Percentiles rank a stretch among this genome's conserved stretches.
phyloP scores from a whole-genome alignment of 1,284 basidiomycete species.

The Apiotrichum gamsii region DNA sequence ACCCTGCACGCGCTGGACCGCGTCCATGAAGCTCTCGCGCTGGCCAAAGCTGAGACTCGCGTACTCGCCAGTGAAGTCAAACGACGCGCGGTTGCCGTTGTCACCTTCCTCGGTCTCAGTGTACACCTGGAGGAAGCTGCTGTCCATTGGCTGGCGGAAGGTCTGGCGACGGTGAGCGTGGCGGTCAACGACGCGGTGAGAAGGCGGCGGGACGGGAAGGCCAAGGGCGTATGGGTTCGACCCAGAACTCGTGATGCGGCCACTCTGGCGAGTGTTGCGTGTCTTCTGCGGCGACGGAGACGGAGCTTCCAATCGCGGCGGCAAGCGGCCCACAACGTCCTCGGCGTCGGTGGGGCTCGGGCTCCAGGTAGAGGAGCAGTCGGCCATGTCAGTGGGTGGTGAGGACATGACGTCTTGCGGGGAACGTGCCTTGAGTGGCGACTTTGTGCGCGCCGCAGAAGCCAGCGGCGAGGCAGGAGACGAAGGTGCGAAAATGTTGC shows the following conservation, averaged over 20 bases:
- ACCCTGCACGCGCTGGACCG: conserved; percentile 13
- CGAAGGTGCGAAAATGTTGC: conserved; percentile 36
- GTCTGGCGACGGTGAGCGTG: background rate
- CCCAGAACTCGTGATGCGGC: too few species aligned
- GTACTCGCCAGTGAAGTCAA: conserved; percentile 78
- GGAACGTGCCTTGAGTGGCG: too few species aligned
- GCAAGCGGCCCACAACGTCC: too few species aligned
- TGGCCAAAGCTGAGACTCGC: conserved; percentile 63
- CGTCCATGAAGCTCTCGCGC: conserved; percentile 67
- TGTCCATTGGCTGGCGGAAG: background rate
- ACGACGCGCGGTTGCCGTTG: conserved; percentile 56
- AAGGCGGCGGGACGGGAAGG: background rate
- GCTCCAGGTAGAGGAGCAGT: too few species aligned
- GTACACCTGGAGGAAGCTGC: background rate
- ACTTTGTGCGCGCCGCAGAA: too few species aligned
- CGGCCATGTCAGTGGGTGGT: too few species aligned
- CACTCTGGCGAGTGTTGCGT: too few species aligned
- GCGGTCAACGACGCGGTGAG: conserved; percentile 1
- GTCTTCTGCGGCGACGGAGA: too few species aligned
- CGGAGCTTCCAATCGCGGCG: too few species aligned
- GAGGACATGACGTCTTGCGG: background rate
- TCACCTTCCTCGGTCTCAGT: background rate
- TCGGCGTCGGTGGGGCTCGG: too few species aligned
- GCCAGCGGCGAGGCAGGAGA: conserved; percentile 13
- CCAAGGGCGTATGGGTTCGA: background rate